Conservation (phyloP, 2,329 filamentous ascomycete species). For the Xylaria multiplex region DNA sequence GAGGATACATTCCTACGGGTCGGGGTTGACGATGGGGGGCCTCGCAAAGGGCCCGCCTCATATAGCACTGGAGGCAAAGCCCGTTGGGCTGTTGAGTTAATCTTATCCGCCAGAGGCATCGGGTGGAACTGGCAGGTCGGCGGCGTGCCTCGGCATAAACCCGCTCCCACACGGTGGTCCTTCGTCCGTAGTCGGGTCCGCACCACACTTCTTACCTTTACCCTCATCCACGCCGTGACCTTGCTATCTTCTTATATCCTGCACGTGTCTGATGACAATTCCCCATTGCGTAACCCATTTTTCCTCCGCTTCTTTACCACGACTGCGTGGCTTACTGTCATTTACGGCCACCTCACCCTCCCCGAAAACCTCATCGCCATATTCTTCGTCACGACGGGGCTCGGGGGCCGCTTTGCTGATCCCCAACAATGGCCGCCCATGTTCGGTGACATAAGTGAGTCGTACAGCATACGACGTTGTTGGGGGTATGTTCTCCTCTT, state of each 20-base stretch:
- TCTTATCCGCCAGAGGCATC: conserved; percentile 7
- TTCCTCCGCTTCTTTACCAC: conserved; percentile 10
- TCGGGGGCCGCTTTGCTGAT: conserved; percentile 8
- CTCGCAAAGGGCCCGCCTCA: conserved; percentile 6
- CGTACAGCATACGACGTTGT: conserved; percentile 10
- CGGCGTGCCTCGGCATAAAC: conserved; percentile 6
- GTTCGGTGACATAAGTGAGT: conserved; percentile 13
- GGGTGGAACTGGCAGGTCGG: conserved; percentile 9
- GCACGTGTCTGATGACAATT: conserved; percentile 8
- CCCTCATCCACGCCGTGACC: conserved; percentile 10
- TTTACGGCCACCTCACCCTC: conserved; percentile 10
- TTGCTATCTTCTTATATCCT: conserved; percentile 2
- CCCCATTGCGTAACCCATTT: conserved; percentile 5
- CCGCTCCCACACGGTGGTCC: conserved; percentile 5
- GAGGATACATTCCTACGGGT: conserved; percentile 9
- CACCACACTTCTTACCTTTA: conserved; percentile 7
- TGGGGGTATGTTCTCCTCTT: conserved; percentile 5
- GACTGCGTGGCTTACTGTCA: conserved; percentile 9
- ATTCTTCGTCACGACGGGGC: conserved; percentile 7
- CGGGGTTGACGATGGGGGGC: conserved; percentile 2
- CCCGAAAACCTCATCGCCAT: conserved; percentile 9
- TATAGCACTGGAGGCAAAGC: conserved; percentile 3
- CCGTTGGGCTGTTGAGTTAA: conserved; percentile 6
- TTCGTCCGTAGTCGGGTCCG: conserved; percentile 7
- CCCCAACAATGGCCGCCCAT: conserved; percentile 9